Evolutionary conservation across 768 basidiomycete species (phyloP).

Genomic region (Mycena polygramma): DNA sequence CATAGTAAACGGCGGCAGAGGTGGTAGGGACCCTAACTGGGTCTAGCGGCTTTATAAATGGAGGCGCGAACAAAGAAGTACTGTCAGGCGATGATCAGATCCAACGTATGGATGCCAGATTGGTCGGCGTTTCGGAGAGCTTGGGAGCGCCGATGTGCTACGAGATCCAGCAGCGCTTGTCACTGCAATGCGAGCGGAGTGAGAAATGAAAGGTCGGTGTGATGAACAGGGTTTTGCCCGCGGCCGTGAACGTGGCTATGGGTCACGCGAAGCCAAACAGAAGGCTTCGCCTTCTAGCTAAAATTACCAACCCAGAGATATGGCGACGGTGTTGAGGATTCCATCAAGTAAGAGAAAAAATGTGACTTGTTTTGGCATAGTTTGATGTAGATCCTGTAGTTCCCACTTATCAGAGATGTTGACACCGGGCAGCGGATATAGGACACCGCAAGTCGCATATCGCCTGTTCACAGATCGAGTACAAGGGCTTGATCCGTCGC

Average conservation of each 20-base stretch:
- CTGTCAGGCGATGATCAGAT: neutral
- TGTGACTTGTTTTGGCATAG: conserved; percentile 1
- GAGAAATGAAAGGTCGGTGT: conserved; percentile 9
- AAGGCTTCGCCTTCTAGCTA: neutral
- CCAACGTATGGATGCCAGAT: neutral
- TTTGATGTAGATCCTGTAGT: neutral
- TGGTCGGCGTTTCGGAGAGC: neutral
- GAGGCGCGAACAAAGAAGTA: neutral
- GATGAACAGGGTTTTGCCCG: conserved; percentile 7
- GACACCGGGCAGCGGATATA: too few species aligned
- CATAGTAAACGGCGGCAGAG: conserved; percentile 13
- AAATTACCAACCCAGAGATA: conserved; percentile 3
- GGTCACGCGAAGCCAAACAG: conserved; percentile 1
- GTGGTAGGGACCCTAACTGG: neutral
- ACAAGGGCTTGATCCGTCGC: conserved; percentile 18
- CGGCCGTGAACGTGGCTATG: conserved; percentile 21
- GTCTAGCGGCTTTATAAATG: conserved; percentile 16
- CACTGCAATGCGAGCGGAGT: conserved; percentile 6
- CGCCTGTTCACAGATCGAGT: conserved; percentile 15
- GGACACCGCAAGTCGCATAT: neutral
- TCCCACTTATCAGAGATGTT: neutral
- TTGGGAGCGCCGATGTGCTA: neutral
- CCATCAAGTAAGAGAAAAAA: neutral
- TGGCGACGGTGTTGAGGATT: conserved; percentile 7
- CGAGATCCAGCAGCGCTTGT: conserved; percentile 27